Conservation (phyloP, 2,329 filamentous ascomycete genomes). For the Lasiodiplodia sp. region DNA sequence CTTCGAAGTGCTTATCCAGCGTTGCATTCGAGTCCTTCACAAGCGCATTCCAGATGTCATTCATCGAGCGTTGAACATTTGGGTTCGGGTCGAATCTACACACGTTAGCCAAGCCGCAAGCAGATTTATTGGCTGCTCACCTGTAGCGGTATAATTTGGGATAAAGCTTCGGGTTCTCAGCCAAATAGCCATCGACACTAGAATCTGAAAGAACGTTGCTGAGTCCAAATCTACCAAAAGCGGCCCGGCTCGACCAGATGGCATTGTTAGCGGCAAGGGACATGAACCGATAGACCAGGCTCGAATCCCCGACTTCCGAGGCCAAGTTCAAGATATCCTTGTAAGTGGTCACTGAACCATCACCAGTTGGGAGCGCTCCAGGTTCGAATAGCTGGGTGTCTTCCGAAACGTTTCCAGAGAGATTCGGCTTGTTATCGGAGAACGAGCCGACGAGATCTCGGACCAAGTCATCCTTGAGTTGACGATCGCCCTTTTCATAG, state of each 20-base stretch:
- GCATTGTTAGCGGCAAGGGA: slow-evolving; percentile 93
- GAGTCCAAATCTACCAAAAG: slow-evolving; percentile 91
- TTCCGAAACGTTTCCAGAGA: slow-evolving; percentile 78
- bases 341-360: slow-evolving; percentile 92
- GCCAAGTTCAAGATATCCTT: slow-evolving; percentile 96
- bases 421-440: slow-evolving; percentile 74
- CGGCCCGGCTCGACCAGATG: slow-evolving; percentile 96
- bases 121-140: slow-evolving; percentile 30
- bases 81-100: slow-evolving; percentile 83
- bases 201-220: slow-evolving; percentile 92
- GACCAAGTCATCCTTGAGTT: slow-evolving; percentile 81
- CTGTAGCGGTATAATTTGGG: slow-evolving; percentile 93
- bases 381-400: slow-evolving; percentile 95
- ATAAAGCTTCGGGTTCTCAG: slow-evolving; percentile 90
- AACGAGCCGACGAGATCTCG: slow-evolving; percentile 89
- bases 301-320: slow-evolving; percentile 95
- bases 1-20: slow-evolving; percentile 82
- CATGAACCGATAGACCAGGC: slow-evolving; percentile 98
- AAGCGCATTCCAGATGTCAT: slow-evolving; percentile 96
- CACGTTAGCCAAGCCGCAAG: slow-evolving; percentile 33
- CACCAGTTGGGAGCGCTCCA: slow-evolving; percentile 86
- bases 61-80: slow-evolving; percentile 94
- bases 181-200: slow-evolving; percentile 68
- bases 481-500: slow-evolving; percentile 87
- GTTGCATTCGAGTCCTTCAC: slow-evolving; percentile 84